Conservation (phyloP, 2,329 filamentous ascomycete genomes). For the Penicillium oxalicum region DNA sequence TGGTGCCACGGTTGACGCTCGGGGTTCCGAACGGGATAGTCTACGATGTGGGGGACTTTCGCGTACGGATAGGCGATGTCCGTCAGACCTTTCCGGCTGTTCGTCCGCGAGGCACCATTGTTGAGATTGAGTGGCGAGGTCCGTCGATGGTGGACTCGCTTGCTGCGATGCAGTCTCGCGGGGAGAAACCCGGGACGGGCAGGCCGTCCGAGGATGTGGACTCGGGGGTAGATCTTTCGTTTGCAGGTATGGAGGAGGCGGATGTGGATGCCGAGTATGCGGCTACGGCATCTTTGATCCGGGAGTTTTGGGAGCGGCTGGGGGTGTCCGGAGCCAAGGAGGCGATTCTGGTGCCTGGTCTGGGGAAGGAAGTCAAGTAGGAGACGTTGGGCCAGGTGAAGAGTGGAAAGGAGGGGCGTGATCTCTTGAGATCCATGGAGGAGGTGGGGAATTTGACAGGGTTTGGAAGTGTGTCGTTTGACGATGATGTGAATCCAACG, state of each 20-base stretch:
- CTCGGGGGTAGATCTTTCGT: constrained; percentile 23
- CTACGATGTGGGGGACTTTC: constrained; percentile 41
- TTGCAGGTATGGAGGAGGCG: constrained; percentile 29
- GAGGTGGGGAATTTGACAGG: constrained; percentile 8
- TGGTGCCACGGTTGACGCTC: constrained; percentile 40
- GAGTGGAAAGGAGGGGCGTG: constrained; percentile 11
- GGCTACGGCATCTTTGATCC: constrained; percentile 32
- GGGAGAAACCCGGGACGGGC: neutral
- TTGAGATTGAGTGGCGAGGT: constrained; percentile 41
- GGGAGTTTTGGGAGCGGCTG: constrained; percentile 38
- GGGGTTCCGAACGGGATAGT: constrained; percentile 31
- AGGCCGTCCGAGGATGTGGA: constrained; percentile 15
- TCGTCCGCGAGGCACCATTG: constrained; percentile 37
- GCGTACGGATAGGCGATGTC: constrained; percentile 39
- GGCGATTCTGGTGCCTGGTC: constrained; percentile 37
- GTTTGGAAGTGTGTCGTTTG: constrained; percentile 13
- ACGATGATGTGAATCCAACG: constrained; percentile 30
- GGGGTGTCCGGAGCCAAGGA: constrained; percentile 35
- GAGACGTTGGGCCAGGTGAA: constrained; percentile 22
- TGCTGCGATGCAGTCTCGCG: constrained; percentile 2
- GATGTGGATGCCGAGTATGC: constrained; percentile 36
- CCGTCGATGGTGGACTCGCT: constrained; percentile 30
- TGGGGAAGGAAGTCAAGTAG: constrained; percentile 37
- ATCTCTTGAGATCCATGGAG: constrained; percentile 1
- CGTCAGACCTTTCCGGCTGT: constrained; percentile 35